These are phyloP conservation scores for Corynespora cassiicola DNA, from an alignment of 2,329 filamentous ascomycete genomes.

Conservation along the genomic window DNA sequence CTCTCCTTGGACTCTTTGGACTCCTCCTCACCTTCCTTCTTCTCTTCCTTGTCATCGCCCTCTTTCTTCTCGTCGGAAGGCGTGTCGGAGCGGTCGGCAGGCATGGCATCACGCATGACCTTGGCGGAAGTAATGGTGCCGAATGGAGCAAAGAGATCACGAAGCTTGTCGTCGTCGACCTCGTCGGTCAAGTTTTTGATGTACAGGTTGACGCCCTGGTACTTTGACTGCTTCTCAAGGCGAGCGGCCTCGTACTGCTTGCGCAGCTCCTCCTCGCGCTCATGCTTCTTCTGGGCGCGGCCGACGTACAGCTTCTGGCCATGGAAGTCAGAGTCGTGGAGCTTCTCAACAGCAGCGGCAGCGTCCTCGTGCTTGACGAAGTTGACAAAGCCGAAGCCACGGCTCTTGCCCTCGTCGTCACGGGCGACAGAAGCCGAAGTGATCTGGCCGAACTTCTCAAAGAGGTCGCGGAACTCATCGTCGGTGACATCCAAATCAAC, in stretches of 20 bases:
- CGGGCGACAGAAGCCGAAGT: slow-evolving; percentile 94
- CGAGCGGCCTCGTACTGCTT: slow-evolving; percentile 98
- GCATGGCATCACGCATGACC: slow-evolving; percentile 89
- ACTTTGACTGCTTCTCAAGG: slow-evolving; percentile 98
- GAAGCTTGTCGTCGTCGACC: slow-evolving; percentile 96
- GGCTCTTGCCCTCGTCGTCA: slow-evolving; percentile 88
- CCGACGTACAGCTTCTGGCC: slow-evolving; percentile 97
- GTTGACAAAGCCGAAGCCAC: slow-evolving; percentile 96
- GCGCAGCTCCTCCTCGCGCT: slow-evolving; percentile 98
- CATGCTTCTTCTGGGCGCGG: slow-evolving; percentile 99
- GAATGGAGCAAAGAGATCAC: slow-evolving; percentile 88
- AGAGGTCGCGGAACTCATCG: slow-evolving; percentile 92
- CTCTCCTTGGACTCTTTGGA: slow-evolving; percentile 62
- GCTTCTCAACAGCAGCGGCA: slow-evolving; percentile 82
- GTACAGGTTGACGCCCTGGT: slow-evolving; percentile 99
- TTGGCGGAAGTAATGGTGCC: slow-evolving; percentile 98
- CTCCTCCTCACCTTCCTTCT: slow-evolving; percentile 61
- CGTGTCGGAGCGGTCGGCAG: slow-evolving; percentile 56
- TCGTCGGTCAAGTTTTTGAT: slow-evolving; percentile 99
- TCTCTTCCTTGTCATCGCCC: slow-evolving; percentile 56
- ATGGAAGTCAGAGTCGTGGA: slow-evolving; percentile 91
- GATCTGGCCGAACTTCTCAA: slow-evolving; percentile 91
- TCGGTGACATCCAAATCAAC: slow-evolving; percentile 83
- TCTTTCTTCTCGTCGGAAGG: slow-evolving; percentile 55
- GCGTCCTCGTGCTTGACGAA: slow-evolving; percentile 91